phyloP scores from a whole-genome alignment of 176 grass and related monocot species.

The Raddia distichophylla region DNA sequence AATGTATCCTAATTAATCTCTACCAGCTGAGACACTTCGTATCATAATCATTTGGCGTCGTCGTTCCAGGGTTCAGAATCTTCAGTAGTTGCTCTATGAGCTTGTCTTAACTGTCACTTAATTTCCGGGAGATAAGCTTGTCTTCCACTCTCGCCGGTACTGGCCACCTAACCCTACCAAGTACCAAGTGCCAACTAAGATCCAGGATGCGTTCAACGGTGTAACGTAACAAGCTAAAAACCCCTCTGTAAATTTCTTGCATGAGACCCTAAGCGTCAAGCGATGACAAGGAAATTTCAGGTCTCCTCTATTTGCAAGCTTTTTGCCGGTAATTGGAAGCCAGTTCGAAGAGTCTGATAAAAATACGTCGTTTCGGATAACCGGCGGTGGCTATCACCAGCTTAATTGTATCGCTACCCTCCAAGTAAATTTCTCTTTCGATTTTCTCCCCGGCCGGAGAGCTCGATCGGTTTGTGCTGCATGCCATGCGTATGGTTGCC shows the following conservation, averaged over 20 bases:
- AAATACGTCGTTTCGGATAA: too few relatives aligned
- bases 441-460: too few relatives aligned
- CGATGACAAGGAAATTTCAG: neutral
- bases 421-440: too few relatives aligned
- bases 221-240: neutral
- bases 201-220: neutral
- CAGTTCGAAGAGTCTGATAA: too few relatives aligned
- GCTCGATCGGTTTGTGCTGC: too few relatives aligned
- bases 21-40: neutral
- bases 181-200: constrained; percentile 39
- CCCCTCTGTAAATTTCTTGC: neutral
- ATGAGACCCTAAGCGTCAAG: neutral
- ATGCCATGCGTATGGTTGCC: too few relatives aligned
- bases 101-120: neutral
- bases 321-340: too few relatives aligned
- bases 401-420: too few relatives aligned
- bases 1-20: constrained; percentile 23
- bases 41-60: neutral
- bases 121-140: constrained; percentile 27
- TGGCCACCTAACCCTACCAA: constrained; percentile 33
- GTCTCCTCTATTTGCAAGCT: neutral
- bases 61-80: neutral
- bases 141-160: neutral
- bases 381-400: too few relatives aligned
- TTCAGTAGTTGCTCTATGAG: neutral